Conservation (phyloP, 805 yeast genomes). For the Cyberlindnera meyerae region DNA sequence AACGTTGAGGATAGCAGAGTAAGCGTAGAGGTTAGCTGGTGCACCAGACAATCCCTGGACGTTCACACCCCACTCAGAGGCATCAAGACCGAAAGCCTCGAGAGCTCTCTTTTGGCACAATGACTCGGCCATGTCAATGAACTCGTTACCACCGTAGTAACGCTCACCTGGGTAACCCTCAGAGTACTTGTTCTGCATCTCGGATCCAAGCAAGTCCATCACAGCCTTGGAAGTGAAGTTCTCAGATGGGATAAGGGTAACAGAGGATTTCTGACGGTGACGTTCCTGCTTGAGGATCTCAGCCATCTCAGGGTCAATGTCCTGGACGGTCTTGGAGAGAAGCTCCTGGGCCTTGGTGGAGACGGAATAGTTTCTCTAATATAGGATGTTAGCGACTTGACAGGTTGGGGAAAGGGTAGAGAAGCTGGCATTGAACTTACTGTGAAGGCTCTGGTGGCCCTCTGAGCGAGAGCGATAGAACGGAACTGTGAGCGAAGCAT, state of each 20-base stretch:
- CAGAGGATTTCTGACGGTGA: conserved; percentile 87
- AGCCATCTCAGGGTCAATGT: conserved; percentile 77
- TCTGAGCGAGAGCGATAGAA: conserved; percentile 11
- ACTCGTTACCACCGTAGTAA: conserved; percentile 98
- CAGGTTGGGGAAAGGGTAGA: background rate
- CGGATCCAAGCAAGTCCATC: conserved; percentile 93
- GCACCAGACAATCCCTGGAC: conserved; percentile 96
- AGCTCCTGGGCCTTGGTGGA: conserved; percentile 19
- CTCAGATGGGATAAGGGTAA: conserved; percentile 93
- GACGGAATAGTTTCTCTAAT: conserved; percentile 18
- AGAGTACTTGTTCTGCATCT: conserved; percentile 97
- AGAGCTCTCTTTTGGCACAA: conserved; percentile 94
- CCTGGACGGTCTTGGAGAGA: conserved; percentile 28
- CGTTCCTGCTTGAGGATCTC: conserved; percentile 73
- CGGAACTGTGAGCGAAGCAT: conserved; percentile 21
- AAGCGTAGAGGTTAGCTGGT: conserved; percentile 96
- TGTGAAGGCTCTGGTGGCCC: conserved; percentile 8
- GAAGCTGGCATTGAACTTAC: conserved; percentile 5
- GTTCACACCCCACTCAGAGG: conserved; percentile 94
- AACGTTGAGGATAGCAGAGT: conserved; percentile 90
- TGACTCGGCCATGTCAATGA: conserved; percentile 88
- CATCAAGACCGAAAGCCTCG: conserved; percentile 74
- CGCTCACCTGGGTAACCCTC: conserved; percentile 99
- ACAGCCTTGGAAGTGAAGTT: conserved; percentile 96
- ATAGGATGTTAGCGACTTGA: background rate